Percentiles rank a stretch among this genome's conserved stretches.
Evolutionary conservation across 2,329 filamentous ascomycete genomes (phyloP).

Genomic region (Monosporascus sp.): DNA sequence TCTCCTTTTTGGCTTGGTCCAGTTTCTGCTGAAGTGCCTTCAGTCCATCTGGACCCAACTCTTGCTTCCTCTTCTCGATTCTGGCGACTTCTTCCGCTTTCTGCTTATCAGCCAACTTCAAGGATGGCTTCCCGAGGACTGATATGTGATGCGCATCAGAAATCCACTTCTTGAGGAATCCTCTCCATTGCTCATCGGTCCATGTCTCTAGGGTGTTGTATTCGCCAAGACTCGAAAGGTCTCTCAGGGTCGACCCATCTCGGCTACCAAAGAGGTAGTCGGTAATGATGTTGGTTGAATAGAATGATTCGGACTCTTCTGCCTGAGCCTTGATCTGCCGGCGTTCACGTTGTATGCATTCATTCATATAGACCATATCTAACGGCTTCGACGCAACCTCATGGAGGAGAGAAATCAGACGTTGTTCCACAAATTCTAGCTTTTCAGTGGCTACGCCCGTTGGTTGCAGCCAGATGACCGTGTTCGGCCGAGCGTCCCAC

Average conservation of each 20-base stretch:
- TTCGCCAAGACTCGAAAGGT: conserved; percentile 51
- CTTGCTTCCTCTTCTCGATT: conserved; percentile 71
- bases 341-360: conserved; percentile 78
- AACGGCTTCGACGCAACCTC: conserved; percentile 76
- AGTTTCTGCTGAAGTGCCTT: conserved; percentile 69
- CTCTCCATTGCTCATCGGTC: conserved; percentile 79
- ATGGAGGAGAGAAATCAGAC: conserved; percentile 77
- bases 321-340: conserved; percentile 79
- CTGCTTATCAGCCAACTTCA: conserved; percentile 70
- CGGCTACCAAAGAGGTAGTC: conserved; percentile 88
- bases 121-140: conserved; percentile 81
- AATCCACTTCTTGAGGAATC: conserved; percentile 79
- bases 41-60: conserved; percentile 77
- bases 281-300: conserved; percentile 79
- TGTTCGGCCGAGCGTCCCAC: conserved; percentile 74
- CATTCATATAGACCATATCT: conserved; percentile 84
- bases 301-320: conserved; percentile 76
- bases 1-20: conserved; percentile 79
- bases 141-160: conserved; percentile 82
- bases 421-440: conserved; percentile 75
- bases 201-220: conserved; percentile 71
- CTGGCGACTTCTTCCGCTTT: conserved; percentile 78
- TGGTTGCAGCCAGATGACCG: conserved; percentile 79
- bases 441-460: conserved; percentile 85
- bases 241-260: conserved; percentile 70